Evolutionary conservation across 805 yeast genomes (phyloP), one percentile per base, ranked within the genome.

Genomic region (Metschnikowia koreensis): DNA sequence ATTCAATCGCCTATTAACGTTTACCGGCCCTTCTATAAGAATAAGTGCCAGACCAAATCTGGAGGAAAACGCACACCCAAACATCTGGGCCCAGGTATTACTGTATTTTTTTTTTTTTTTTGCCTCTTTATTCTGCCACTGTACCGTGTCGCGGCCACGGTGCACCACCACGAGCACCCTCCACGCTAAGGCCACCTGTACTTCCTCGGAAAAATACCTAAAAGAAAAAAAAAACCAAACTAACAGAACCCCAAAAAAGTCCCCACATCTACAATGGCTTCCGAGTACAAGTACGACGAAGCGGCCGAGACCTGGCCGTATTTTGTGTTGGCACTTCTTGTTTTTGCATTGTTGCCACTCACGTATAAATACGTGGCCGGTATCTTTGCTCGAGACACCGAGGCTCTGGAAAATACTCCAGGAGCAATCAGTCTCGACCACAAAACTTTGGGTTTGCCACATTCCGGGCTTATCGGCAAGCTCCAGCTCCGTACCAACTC

Each of bases 271-370:
- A 43, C 13, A 38, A 71, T 71, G 76, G 74, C 73, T 36, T 70
- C 77, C 40, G 74, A 85, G 61, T 87, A 87, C 68, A 82, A 84
- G 40, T 91, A 91, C 68, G 97, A 91, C 72, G 97, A 91, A 66
- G 82, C 83, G 55, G 84, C 92, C 46, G 94, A 89, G 61, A 89
- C 94, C 1, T 91, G 97, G 97, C 97, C 97, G 39, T 90, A 85
- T 66, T 92, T 92, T 64, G 81, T 87, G 47, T 67, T 88, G 63
- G 91, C 97, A 2, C 71, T 89, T 46, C 69, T 87, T 47, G 73
- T 87, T 27, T 81, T 87, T 53, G 80, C 83, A 16, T 75, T 89
- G 53, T 66, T 89, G 38, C 97, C 97, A 7, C 60, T 79, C 54
- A 83, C 90, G 11, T 51, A 77, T 13, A 59, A 55, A 41, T 74